Base-by-base conservation (phyloP, 192 early-diverging fungal genomes). In the Ambispora gerdemannii region DNA sequence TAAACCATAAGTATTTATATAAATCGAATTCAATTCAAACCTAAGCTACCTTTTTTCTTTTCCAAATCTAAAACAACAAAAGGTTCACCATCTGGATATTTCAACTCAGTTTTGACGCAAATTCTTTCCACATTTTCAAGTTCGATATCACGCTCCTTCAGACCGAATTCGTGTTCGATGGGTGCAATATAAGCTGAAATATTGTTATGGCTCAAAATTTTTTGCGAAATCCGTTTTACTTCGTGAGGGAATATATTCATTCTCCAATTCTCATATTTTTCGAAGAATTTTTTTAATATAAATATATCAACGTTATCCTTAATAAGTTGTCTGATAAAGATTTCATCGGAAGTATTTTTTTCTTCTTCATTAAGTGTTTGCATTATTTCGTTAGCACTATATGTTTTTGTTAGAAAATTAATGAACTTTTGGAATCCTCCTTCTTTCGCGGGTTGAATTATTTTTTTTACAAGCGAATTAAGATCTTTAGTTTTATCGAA, bases 21-120 rank as follows among this genome's bases (percentile, higher is more conserved):
- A 61, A 61, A 6, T 20, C 4, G 30, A 61, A 61, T 35, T 0
- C 4, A 11, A 17, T 17, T 27, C 4, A 17, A 20, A 8, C n/a
- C 22, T 4, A 11, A 33, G 3, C 36, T 43, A 63, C 62, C 22
- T 66, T 66, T 11, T 31, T 6, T 51, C 17, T 17, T 15, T 65
- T 65, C 63, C 8, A 65, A 6, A 15, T 50, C 19, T 35, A 30
- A 22, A 31, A 65, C 19, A 22, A 50, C 50, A 28, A 65, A 31
- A 13, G 31, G 22, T 36, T 65, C 63, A 4, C 63, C 63, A n/a
- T 25, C 27, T 0, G 63, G 43, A 65, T 65, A 65, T 49, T 6
- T 65, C 0, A 17, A 0, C n/a, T 65, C 47, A 31, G 50, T 17
- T 6, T 50, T 17, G 7, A 25, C 7, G 50, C 63, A 65, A 36